Conservation (phyloP, 257 asterid species). For the Capsicum pubescens region DNA sequence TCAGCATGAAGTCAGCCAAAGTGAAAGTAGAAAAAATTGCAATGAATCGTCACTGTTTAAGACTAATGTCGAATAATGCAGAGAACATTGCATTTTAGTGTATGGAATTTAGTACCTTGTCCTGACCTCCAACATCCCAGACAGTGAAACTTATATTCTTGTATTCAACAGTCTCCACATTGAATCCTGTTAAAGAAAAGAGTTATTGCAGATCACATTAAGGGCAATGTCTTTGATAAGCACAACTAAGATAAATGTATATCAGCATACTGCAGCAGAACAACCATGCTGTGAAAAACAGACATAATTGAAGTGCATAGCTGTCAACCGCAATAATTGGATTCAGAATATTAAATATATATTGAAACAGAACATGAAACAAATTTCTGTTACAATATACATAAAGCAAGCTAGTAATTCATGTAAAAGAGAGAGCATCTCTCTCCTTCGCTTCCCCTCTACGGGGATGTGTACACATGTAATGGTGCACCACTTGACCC, state of each 20-base stretch:
- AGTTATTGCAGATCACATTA: not conserved
- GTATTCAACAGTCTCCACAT: constrained; percentile 68
- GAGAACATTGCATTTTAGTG: not conserved
- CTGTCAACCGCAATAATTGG: not conserved
- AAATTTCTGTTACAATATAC: not conserved
- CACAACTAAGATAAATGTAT: not conserved
- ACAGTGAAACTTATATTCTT: constrained; percentile 66
- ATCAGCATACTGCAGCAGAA: not conserved
- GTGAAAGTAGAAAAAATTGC: constrained; percentile 1
- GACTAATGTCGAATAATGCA: not conserved
- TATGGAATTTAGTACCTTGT: constrained; percentile 47
- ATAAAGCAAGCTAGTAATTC: not conserved
- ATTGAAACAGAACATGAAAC: not conserved
- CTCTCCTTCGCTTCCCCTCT: not conserved
- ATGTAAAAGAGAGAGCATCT: not conserved
- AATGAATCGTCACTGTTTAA: not conserved
- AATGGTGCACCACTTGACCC: not conserved
- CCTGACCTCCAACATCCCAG: constrained; percentile 71
- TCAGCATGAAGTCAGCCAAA: not conserved
- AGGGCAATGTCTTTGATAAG: not conserved
- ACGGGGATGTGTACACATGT: not conserved
- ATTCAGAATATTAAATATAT: not conserved
- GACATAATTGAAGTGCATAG: not conserved
- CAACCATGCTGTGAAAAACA: not conserved
- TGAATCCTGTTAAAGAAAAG: constrained; percentile 46